Percentiles rank a stretch among this genome's conserved stretches.
Conservation (phyloP, 257 asterid species). For the Nyctanthes arbortristis region DNA sequence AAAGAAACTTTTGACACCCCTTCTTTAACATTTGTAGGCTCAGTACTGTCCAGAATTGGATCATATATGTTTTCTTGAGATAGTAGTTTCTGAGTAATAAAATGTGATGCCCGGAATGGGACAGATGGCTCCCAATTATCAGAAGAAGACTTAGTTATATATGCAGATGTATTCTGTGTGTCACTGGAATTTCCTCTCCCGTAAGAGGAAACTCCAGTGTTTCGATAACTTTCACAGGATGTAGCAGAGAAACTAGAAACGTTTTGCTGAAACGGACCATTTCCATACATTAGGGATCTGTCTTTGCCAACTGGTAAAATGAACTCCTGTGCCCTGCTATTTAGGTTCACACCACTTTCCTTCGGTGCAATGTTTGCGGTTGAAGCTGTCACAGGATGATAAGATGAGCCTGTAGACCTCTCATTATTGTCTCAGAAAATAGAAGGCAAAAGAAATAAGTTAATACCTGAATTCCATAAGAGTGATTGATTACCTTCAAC, state of each 20-base stretch:
- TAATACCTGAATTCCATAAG: constrained; percentile 23
- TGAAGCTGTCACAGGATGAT: constrained; percentile 49
- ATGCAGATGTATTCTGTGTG: constrained; percentile 26
- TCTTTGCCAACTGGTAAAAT: constrained; percentile 35
- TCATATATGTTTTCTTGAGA: constrained; percentile 44
- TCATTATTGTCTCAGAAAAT: constrained; percentile 26
- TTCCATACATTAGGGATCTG: constrained; percentile 29
- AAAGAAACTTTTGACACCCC: constrained; percentile 30
- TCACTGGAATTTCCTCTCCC: constrained; percentile 33
- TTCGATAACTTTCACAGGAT: constrained; percentile 30
- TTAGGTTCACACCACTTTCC: constrained; percentile 36
- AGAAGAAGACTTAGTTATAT: constrained; percentile 31
- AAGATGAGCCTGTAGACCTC: constrained; percentile 22
- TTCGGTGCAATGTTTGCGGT: constrained; percentile 34
- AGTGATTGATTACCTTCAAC: constrained; percentile 51
- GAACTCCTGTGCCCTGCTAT: constrained; percentile 31
- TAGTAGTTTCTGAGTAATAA: constrained; percentile 47
- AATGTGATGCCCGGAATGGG: constrained; percentile 66
- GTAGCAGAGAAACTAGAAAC: constrained; percentile 28
- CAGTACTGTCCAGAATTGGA: constrained; percentile 45
- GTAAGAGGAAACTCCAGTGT: constrained; percentile 29
- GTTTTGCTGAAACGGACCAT: constrained; percentile 26
- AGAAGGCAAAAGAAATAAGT: constrained; percentile 15
- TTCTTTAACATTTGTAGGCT: constrained; percentile 33
- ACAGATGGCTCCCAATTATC: constrained; percentile 71